Evolutionary conservation across 352 stramenopile species (phyloP), one percentile per base, ranked within the genome.

Genomic region (Phytophthora agathidicida): DNA sequence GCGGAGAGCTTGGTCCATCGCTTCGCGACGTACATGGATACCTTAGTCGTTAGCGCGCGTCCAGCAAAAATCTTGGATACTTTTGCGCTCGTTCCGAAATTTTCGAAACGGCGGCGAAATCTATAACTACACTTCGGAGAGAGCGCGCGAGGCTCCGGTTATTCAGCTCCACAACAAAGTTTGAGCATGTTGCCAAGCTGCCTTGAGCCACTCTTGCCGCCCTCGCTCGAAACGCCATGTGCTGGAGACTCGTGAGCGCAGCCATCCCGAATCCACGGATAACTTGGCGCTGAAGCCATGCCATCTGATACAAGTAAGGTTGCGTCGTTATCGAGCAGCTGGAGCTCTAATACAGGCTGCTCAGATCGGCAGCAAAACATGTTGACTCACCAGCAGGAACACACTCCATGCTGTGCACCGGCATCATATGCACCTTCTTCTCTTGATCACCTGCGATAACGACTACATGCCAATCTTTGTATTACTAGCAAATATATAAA

Each of bases 271-370:
- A n/a, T n/a, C n/a, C 28, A 10, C 36, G 26, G 24, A 45, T 20
- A 50, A 50, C n/a, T 49, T 56, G 33, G 26, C 44, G 9, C 45
- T n/a, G 31, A 43, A 41, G 13, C 37, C 19, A 27, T n/a, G 17
- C 16, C 50, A 36, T 67, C 51, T 67, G 58, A 67, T 53, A 60
- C 56, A 65, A 17, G 6, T 10, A 33, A 39, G 43, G 38, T 30
- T 49, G 45, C 28, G 46, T 41, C 44, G n/a, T 23, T 39, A 39
- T 39, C 23, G 33, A 10, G 9, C 46, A 58, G 46, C 28, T 20
- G 36, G 14, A 30, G 47, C 31, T 20, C 16, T n/a, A n/a, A n/a
- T 1, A 3, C 45, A 41, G 23, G 22, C 39, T 52, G 39, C 27
- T 57, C 46, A 28, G 52, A 14, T 9, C n/a, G 27, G 23, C 24